Evolutionary conservation across 2,329 filamentous ascomycete species (phyloP).

Genomic region (Chrysoporthe cubensis): DNA sequence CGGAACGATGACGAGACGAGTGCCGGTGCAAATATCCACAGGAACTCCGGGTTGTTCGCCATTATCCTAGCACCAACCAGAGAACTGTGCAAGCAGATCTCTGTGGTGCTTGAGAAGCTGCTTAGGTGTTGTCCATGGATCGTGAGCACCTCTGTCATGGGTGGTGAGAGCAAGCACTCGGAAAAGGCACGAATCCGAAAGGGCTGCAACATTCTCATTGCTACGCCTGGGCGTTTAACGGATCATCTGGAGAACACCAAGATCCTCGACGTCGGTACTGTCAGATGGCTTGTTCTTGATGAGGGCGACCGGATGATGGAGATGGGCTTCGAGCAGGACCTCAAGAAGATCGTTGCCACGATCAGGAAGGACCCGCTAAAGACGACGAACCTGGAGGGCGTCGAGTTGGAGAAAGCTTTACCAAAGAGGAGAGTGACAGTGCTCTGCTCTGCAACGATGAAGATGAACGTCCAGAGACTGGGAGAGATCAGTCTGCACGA

Average conservation of each 20-base stretch:
- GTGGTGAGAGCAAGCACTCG: slow-evolving; percentile 71
- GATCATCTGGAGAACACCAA: slow-evolving; percentile 95
- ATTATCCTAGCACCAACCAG: slow-evolving; percentile 93
- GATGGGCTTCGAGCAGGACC: slow-evolving; percentile 92
- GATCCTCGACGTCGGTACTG: slow-evolving; percentile 82
- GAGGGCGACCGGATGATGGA: slow-evolving; percentile 99
- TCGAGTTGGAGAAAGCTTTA: slow-evolving; percentile 64
- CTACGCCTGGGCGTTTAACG: slow-evolving; percentile 86
- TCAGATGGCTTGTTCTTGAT: slow-evolving; percentile 92
- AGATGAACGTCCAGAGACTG: slow-evolving; percentile 92
- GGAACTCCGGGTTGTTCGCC: slow-evolving; percentile 89
- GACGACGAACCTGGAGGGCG: slow-evolving; percentile 62
- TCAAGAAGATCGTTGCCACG: slow-evolving; percentile 82
- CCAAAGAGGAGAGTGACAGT: slow-evolving; percentile 81
- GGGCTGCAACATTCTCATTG: slow-evolving; percentile 93
- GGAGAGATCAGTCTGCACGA: slow-evolving; percentile 96
- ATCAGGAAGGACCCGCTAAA: slow-evolving; percentile 68
- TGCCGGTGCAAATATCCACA: slow-evolving; percentile 63
- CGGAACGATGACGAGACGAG: slow-evolving; percentile 50
- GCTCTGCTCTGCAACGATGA: slow-evolving; percentile 95
- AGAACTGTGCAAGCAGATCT: slow-evolving; percentile 93
- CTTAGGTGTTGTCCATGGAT: slow-evolving; percentile 92
- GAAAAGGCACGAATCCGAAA: slow-evolving; percentile 95
- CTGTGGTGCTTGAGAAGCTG: slow-evolving; percentile 80
- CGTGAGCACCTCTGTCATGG: slow-evolving; percentile 82